phyloP scores from a whole-genome alignment of 768 basidiomycete genomes.

The Rossbeevera mucosa region DNA sequence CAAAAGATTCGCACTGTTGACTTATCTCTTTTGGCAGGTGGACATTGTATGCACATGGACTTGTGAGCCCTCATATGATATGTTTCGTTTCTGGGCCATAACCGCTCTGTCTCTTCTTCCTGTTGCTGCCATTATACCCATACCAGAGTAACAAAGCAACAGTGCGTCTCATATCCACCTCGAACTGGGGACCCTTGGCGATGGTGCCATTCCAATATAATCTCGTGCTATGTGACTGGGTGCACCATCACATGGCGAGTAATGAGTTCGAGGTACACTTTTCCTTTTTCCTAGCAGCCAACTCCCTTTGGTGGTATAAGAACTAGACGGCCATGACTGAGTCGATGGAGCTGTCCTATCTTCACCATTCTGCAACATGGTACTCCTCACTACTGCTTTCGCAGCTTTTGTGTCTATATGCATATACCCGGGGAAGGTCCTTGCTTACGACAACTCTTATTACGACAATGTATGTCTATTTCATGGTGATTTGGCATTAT shows the following conservation, averaged over 20 bases:
- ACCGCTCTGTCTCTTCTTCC: background rate
- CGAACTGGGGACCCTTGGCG: constrained; percentile 4
- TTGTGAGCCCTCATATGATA: constrained; percentile 2
- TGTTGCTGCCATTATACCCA: constrained; percentile 3
- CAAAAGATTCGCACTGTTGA: background rate
- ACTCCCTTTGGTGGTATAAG: constrained; percentile 15
- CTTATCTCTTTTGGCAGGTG: constrained; percentile 9
- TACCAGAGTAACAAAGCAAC: constrained; percentile 9
- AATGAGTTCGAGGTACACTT: background rate
- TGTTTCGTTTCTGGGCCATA: background rate
- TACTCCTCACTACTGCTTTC: background rate
- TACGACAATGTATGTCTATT: constrained; percentile 56
- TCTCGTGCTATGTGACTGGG: constrained; percentile 2
- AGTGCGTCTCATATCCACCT: background rate
- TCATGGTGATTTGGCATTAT: background rate
- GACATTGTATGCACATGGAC: constrained; percentile 12
- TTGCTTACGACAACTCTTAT: constrained; percentile 52
- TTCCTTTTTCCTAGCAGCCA: background rate
- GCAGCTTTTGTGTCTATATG: constrained; percentile 1
- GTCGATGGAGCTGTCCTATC: background rate
- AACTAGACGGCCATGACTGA: constrained; percentile 3
- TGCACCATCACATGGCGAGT: constrained; percentile 9
- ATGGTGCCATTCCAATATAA: constrained; percentile 13
- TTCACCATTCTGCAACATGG: constrained; percentile 10
- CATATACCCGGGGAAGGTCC: constrained; percentile 14